Base-by-base conservation (phyloP, 495 filamentous ascomycete species). In the Xeromyces bisporus region DNA sequence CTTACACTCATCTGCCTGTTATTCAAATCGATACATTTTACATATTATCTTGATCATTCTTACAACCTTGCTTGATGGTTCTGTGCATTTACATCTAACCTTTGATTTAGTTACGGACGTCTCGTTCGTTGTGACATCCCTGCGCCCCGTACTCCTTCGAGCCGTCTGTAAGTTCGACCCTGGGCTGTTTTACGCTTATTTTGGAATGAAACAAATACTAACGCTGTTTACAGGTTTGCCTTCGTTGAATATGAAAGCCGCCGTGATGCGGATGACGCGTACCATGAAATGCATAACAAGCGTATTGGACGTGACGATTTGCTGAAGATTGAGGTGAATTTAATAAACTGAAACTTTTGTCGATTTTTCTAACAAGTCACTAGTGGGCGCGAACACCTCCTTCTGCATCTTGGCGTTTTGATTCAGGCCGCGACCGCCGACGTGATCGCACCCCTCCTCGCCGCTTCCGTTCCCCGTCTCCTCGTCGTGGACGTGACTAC, bases 281-380 rank as follows among this genome's bases (percentile, higher is more conserved):
- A 99, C 51, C 84, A 96, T 56, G 89, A 99, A 57, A 96, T 99
- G 91, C 89, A 99, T 55, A 94, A 94, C 63, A 93, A 92, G 72
- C 82, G 89, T 32, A 85, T 99, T 44, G 86, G 85, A 26, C 79
- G 86, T 32, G 89, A 99, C 53, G 89, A 99, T 42, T 54, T 93
- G 28, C 52, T 99, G 64, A 99, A 99, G 61, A 96, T 99, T 42
- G 89, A 99, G 69, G 89, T 93, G 62, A 45, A 68, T 27, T 31
- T 9, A 9, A 29, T 15, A n/a, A 17, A 8, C 15, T 7, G 7
- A 26, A n/a, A 20, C 11, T 36, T 3, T 29, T 28, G n/a, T 31
- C 15, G 1, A 13, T 28, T 21, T 31, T 13, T 28, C 28, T 44
- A 31, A 48, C 21, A 26, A 8, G 18, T 32, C 9, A 10, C 5